Evolutionary conservation across 2,329 filamentous ascomycete genomes (phyloP).

Genomic region (Colletotrichum cuscutae): DNA sequence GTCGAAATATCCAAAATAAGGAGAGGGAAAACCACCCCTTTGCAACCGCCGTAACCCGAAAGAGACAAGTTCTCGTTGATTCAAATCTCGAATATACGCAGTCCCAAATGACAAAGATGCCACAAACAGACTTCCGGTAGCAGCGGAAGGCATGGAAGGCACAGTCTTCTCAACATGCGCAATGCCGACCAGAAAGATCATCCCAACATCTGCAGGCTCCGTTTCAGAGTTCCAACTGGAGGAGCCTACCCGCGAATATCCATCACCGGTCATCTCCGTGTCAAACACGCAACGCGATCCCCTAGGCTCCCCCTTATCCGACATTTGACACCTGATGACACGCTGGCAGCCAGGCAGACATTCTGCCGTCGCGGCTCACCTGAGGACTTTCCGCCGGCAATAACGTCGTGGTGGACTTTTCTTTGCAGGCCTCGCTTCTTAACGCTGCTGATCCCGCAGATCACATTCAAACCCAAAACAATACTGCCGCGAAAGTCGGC

Average conservation of each 20-base stretch:
- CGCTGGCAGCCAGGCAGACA: neutral
- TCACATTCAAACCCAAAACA: constrained; percentile 32
- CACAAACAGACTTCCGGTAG: neutral
- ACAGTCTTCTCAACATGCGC: neutral
- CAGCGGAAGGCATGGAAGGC: constrained; percentile 11
- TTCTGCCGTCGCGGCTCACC: constrained; percentile 1
- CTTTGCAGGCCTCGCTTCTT: neutral
- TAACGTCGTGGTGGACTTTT: neutral
- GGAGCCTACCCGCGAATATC: constrained; percentile 12
- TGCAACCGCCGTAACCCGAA: constrained; percentile 1
- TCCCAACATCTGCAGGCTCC: constrained; percentile 24
- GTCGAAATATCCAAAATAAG: constrained; percentile 12
- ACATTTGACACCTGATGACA: constrained; percentile 19
- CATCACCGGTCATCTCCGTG: constrained; percentile 32
- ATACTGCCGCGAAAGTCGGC: constrained; percentile 21
- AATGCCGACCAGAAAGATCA: constrained; percentile 11
- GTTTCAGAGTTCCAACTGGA: constrained; percentile 31
- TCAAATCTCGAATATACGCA: neutral
- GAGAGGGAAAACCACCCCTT: constrained; percentile 1
- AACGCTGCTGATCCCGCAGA: constrained; percentile 32
- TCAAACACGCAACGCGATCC: constrained; percentile 23
- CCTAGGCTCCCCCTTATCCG: constrained; percentile 13
- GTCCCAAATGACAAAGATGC: constrained; percentile 13
- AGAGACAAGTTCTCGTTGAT: constrained; percentile 1
- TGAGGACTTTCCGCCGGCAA: constrained; percentile 5